These are phyloP conservation scores for Collybia mongolica DNA, from an alignment of 768 basidiomycete species.

Conservation along the genomic window DNA sequence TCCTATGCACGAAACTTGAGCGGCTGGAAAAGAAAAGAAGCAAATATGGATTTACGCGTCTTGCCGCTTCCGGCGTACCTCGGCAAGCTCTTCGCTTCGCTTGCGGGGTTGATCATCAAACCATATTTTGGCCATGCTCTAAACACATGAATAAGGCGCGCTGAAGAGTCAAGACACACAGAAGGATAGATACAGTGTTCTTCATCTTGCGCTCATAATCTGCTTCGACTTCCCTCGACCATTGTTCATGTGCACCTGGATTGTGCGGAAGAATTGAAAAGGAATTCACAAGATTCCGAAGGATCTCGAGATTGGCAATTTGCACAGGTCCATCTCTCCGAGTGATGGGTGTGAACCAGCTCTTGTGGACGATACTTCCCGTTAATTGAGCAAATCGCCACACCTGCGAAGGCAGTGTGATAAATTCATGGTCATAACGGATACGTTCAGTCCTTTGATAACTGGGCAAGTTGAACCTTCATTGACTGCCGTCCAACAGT, in stretches of 20 bases:
- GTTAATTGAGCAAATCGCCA: conserved; percentile 16
- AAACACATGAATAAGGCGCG: conserved; percentile 10
- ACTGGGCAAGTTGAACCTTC: conserved; percentile 7
- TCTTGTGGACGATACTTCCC: conserved; percentile 16
- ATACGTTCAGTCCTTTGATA: conserved; percentile 15
- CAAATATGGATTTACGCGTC: conserved; percentile 25
- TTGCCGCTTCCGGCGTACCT: conserved; percentile 32
- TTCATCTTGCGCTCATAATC: conserved; percentile 25
- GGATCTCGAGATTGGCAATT: conserved; percentile 13
- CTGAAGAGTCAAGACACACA: neutral
- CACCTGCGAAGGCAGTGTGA: conserved; percentile 10
- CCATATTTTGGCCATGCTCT: conserved; percentile 28
- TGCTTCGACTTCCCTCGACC: conserved; percentile 27
- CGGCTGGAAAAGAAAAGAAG: neutral
- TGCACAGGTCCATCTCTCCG: conserved; percentile 16
- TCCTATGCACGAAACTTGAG: neutral
- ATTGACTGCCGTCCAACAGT: no score
- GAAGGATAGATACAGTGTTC: conserved; percentile 17
- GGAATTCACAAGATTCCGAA: conserved; percentile 13
- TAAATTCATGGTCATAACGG: conserved; percentile 3
- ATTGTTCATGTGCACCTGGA: conserved; percentile 19
- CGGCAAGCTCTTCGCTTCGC: conserved; percentile 33
- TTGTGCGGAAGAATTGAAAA: neutral
- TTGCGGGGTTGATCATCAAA: conserved; percentile 27
- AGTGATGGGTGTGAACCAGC: conserved; percentile 18